Base-by-base conservation (phyloP, 208 protist genomes). In the Porcisia hertigi region DNA sequence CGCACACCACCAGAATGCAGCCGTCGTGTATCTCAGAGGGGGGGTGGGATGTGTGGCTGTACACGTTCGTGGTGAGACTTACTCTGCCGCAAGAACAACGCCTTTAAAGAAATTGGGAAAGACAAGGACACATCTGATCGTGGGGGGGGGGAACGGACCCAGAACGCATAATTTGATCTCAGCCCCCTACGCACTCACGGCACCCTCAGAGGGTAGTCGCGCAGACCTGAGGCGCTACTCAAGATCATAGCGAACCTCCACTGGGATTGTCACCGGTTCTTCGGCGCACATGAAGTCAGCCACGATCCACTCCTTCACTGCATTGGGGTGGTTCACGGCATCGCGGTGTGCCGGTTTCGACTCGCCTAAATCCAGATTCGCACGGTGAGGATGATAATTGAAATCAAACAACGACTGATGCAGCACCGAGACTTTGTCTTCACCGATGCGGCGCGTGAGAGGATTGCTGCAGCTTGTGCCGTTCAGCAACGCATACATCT, bases 401-500 rank as follows among this genome's bases (percentile, higher is more conserved):
- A 92, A 92, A 45, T 90, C 74, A 57, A 76, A 86, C 84, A 73
- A 89, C 3, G 91, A 92, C 55, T 82, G 86, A 57, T 92, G 88
- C 57, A 94, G 55, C 60, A 76, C 39, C 0, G 82, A 86, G 6
- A 75, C 47, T 3, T 16, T 16, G 12, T 83, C 80, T 12, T 45
- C 23, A 3, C 47, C 45, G 41, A 55, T 67, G 23, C 79, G 79
- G 23, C 53, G 63, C 34, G 71, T 53, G 23, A 39, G 34, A n/a
- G 66, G 58, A 39, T 83, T 59, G 47, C 57, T 73, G 82, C 92
- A 96, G 72, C 83, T 88, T 9, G 88, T 87, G 39, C 80, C 73
- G 41, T 93, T 82, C 49, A 98, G 81, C 71, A 97, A 62, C 23
- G 58, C 9, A 36, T 98, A 81, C 49, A 92, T 94, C 79, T 98